Evolutionary conservation across 2,329 filamentous ascomycete species (phyloP).

Genomic region (Knufia fluminis): DNA sequence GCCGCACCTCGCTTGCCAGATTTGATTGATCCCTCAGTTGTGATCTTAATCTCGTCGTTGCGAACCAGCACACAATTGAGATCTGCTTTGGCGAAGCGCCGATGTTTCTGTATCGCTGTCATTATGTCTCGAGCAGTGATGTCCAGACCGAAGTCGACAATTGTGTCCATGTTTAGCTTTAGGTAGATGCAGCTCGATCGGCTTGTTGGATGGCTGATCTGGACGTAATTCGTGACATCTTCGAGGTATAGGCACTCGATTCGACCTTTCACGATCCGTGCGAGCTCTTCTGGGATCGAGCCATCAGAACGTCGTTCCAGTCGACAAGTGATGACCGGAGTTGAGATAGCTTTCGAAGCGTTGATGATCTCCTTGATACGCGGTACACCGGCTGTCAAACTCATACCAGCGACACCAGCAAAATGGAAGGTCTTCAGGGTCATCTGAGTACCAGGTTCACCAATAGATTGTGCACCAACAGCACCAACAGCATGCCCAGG

Average conservation of each 20-base stretch:
- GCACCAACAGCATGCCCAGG: slow-evolving; percentile 93
- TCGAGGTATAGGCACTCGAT: slow-evolving; percentile 91
- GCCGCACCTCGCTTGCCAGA: slow-evolving; percentile 35
- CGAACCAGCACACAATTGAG: slow-evolving; percentile 46
- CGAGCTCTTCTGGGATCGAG: slow-evolving; percentile 31
- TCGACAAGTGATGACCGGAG: slow-evolving; percentile 83
- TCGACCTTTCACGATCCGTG: slow-evolving; percentile 81
- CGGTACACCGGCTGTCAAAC: slow-evolving; percentile 96
- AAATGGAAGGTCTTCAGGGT: slow-evolving; percentile 99
- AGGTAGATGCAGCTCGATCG: slow-evolving; percentile 62
- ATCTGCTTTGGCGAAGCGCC: slow-evolving; percentile 62
- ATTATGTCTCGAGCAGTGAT: slow-evolving; percentile 65
- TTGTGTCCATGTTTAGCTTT: slow-evolving; percentile 68
- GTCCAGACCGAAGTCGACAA: slow-evolving; percentile 73
- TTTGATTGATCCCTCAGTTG: slow-evolving; percentile 48
- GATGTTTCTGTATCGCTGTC: slow-evolving; percentile 65
- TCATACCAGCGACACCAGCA: slow-evolving; percentile 98
- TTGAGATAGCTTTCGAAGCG: slow-evolving; percentile 86
- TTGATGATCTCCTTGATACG: slow-evolving; percentile 99
- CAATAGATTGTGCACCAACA: slow-evolving; percentile 93
- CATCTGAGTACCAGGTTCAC: slow-evolving; percentile 98
- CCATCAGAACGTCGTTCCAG: slow-evolving; percentile 32
- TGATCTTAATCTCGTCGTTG: slow-evolving; percentile 60
- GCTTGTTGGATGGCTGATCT: slow-evolving; percentile 62
- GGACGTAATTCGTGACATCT: slow-evolving; percentile 70